Evolutionary conservation across 768 basidiomycete genomes (phyloP).

Genomic region (Kwoniella shandongensis): DNA sequence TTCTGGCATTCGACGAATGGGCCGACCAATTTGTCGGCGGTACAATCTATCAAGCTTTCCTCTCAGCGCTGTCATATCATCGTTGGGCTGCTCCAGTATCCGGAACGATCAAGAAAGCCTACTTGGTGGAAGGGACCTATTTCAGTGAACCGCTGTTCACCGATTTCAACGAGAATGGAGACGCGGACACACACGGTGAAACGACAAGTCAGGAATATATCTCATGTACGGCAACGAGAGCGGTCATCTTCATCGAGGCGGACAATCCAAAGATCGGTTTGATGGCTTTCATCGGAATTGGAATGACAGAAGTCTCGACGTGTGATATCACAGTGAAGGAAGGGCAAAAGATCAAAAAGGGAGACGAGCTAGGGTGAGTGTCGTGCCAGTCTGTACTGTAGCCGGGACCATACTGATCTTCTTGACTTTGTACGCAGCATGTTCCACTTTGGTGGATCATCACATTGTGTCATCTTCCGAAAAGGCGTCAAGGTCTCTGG

Average conservation of each 20-base stretch:
- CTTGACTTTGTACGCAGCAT: slow-evolving; percentile 25
- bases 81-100: slow-evolving; percentile 66
- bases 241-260: slow-evolving; percentile 62
- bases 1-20: slow-evolving; percentile 58
- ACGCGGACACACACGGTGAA: slow-evolving; percentile 46
- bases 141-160: slow-evolving; percentile 50
- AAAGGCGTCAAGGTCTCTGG: slow-evolving; percentile 53
- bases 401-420: neutral
- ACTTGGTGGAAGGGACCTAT: slow-evolving; percentile 51
- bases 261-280: slow-evolving; percentile 61
- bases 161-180: slow-evolving; percentile 55
- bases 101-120: slow-evolving; percentile 59
- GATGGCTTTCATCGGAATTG: slow-evolving; percentile 63
- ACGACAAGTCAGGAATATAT: slow-evolving; percentile 55
- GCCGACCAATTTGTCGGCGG: slow-evolving; percentile 59
- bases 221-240: slow-evolving; percentile 58
- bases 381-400: no score
- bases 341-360: slow-evolving; percentile 58
- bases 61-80: slow-evolving; percentile 62
- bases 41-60: slow-evolving; percentile 61
- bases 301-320: slow-evolving; percentile 67
- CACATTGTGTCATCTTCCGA: slow-evolving; percentile 59
- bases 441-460: slow-evolving; percentile 67
- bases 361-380: slow-evolving; percentile 60
- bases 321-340: slow-evolving; percentile 59